Percentiles rank a stretch among this genome's conserved stretches.
Conservation (phyloP, 106 monocot genomes). For the Triglochin maritima region DNA sequence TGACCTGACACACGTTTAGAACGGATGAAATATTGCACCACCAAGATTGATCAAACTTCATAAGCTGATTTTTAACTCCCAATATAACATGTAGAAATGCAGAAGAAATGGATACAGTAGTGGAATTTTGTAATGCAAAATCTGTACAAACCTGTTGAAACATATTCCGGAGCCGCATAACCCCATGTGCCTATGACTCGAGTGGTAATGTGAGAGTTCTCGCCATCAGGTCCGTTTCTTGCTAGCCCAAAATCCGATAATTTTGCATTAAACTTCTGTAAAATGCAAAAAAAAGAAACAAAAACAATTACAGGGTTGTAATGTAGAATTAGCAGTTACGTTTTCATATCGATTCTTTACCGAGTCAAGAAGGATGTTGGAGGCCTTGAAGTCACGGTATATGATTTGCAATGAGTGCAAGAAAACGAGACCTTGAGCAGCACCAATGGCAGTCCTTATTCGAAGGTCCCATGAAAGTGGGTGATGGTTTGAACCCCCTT, state of each 20-base stretch:
- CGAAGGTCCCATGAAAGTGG: slow-evolving; percentile 61
- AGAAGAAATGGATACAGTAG: background rate
- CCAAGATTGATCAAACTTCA: background rate
- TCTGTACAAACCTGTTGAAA: slow-evolving; percentile 35
- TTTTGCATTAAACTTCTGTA: slow-evolving; percentile 46
- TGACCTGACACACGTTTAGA: slow-evolving; percentile 19
- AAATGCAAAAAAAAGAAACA: background rate
- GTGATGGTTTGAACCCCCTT: slow-evolving; percentile 30
- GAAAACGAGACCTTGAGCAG: slow-evolving; percentile 58
- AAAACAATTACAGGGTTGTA: no score
- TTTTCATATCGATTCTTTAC: slow-evolving; percentile 5
- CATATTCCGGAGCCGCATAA: slow-evolving; percentile 78
- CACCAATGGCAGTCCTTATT: slow-evolving; percentile 42
- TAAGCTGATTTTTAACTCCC: background rate
- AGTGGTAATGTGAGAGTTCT: slow-evolving; percentile 41
- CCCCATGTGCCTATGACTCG: slow-evolving; percentile 62
- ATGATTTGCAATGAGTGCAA: slow-evolving; percentile 48
- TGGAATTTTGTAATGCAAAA: background rate
- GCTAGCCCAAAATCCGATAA: slow-evolving; percentile 74
- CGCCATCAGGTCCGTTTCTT: slow-evolving; percentile 36
- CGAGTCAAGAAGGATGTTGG: slow-evolving; percentile 62
- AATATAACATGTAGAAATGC: background rate
- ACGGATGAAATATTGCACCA: background rate
- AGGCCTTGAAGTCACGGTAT: slow-evolving; percentile 70
- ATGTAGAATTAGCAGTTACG: no score